phyloP scores from a whole-genome alignment of 192 early-diverging fungal genomes.

The Allomyces javanicus region DNA sequence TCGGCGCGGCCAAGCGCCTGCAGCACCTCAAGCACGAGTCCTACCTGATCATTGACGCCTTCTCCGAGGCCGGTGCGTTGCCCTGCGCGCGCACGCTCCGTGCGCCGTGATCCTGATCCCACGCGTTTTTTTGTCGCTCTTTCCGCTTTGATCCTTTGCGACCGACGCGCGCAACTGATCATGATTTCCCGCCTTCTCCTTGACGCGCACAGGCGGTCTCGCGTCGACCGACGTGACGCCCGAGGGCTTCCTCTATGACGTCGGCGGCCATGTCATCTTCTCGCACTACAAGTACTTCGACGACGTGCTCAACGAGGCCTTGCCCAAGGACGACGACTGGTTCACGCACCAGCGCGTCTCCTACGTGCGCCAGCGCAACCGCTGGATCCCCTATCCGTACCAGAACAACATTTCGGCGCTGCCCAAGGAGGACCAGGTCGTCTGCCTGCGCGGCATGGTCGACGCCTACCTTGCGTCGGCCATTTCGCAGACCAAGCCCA shows the following conservation, averaged over 20 bases:
- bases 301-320: conserved; percentile 8
- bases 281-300: conserved; percentile 18
- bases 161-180: too few relatives aligned
- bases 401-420: conserved; percentile 19
- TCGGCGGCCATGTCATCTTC: conserved; percentile 18
- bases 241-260: conserved; percentile 16
- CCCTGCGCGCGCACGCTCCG: too few relatives aligned
- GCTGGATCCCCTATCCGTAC: conserved; percentile 17
- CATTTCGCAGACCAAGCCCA: conserved; percentile 4
- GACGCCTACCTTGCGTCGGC: conserved; percentile 8
- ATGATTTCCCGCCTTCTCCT: too few relatives aligned
- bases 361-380: conserved; percentile 11
- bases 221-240: conserved; percentile 14
- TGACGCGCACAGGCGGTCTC: conserved; percentile 6
- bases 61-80: conserved; percentile 4
- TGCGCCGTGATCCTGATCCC: too few relatives aligned
- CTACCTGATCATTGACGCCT: conserved; percentile 12
- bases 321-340: conserved; percentile 14
- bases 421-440: conserved; percentile 12
- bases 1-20: conserved; percentile 14
- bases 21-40: conserved; percentile 7
- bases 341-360: conserved; percentile 13
- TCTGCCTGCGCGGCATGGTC: conserved; percentile 12
- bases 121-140: too few relatives aligned
- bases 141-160: too few relatives aligned